phyloP scores from a whole-genome alignment of 345 rosid genomes.

The Tarenaya hassleriana region DNA sequence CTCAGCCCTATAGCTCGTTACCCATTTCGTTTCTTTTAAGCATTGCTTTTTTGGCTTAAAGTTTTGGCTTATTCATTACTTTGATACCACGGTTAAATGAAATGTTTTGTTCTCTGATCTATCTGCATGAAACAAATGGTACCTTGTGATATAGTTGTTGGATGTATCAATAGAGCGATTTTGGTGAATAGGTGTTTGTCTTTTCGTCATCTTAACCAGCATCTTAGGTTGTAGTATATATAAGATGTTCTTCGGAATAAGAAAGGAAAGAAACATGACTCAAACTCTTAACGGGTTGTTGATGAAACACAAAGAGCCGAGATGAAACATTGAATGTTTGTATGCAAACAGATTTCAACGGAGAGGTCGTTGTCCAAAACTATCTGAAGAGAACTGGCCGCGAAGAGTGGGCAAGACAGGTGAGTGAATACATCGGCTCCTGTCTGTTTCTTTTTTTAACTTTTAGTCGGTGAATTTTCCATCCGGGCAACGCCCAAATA shows the following conservation, averaged over 20 bases:
- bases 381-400: constrained; percentile 77
- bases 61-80: no score
- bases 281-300: no score
- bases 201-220: no score
- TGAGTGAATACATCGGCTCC: constrained; percentile 18
- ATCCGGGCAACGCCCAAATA: neutral
- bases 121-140: neutral
- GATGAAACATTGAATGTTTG: constrained; percentile 7
- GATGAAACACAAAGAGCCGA: no score
- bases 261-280: neutral
- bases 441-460: neutral
- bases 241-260: constrained; percentile 4
- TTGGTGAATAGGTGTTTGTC: no score
- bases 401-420: constrained; percentile 88
- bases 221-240: no score
- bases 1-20: no score
- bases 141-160: no score
- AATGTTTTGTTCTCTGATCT: constrained; percentile 13
- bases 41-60: neutral
- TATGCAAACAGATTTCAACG: constrained; percentile 79
- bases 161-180: no score
- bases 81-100: neutral
- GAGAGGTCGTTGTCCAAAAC: constrained; percentile 77
- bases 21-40: no score
- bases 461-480: neutral